Percentiles rank a stretch among this genome's conserved stretches.
Evolutionary conservation across 2,329 filamentous ascomycete species (phyloP).

Genomic region (Aschersonia sp.): DNA sequence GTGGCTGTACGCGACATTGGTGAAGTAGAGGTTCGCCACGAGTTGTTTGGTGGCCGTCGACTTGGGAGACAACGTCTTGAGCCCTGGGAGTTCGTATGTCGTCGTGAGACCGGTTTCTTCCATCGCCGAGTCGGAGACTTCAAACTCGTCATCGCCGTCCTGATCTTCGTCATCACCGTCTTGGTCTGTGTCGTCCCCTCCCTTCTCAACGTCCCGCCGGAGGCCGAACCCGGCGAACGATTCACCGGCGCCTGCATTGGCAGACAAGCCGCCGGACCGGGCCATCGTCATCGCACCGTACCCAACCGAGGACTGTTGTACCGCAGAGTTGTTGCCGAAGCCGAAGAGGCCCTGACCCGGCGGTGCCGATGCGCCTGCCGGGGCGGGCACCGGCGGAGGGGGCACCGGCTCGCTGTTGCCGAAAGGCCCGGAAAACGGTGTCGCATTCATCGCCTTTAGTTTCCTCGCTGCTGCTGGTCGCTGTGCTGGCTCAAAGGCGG

Average conservation of each 20-base stretch:
- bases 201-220: neutral
- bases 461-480: neutral
- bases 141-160: neutral
- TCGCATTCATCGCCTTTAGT: neutral
- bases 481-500: neutral
- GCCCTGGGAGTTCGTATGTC: slow-evolving; percentile 39
- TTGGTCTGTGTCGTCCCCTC: neutral
- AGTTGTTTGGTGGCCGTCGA: slow-evolving; percentile 36
- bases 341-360: neutral
- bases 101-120: slow-evolving; percentile 41
- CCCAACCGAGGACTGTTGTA: neutral
- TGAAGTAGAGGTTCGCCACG: slow-evolving; percentile 34
- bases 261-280: neutral
- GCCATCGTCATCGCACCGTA: neutral
- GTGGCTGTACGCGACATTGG: slow-evolving; percentile 33
- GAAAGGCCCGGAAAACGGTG: neutral
- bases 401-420: neutral
- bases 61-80: slow-evolving; percentile 35
- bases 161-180: neutral
- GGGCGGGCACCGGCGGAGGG: neutral
- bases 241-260: neutral
- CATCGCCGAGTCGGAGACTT: slow-evolving; percentile 25
- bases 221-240: too few relatives aligned
- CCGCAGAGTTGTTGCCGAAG: neutral
- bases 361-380: neutral